phyloP scores from a whole-genome alignment of 192 early-diverging fungal genomes.

The Backusella luteola region DNA sequence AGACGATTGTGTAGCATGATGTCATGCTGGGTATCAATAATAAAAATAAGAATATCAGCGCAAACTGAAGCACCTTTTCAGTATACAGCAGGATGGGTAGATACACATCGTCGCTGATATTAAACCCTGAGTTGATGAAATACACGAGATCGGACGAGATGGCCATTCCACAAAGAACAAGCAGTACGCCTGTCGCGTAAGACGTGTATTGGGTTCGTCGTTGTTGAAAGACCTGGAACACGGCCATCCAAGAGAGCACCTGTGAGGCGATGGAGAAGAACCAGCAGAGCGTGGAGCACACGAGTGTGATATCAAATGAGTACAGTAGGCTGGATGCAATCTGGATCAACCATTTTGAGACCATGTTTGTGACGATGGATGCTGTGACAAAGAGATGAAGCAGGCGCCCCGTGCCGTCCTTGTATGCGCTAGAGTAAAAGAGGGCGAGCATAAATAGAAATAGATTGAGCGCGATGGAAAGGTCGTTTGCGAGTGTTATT shows the following conservation, averaged over 20 bases:
- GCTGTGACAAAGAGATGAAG: background rate
- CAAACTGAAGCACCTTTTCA: background rate
- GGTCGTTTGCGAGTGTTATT: background rate
- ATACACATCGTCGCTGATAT: background rate
- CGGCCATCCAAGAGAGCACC: background rate
- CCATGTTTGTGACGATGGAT: background rate
- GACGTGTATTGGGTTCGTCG: background rate
- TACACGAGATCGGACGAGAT: background rate
- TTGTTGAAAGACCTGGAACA: background rate
- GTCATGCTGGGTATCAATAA: background rate
- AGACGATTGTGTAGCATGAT: background rate
- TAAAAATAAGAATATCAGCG: background rate
- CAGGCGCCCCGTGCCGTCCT: background rate
- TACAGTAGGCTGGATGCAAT: background rate
- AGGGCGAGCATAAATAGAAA: background rate
- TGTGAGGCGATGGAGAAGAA: background rate
- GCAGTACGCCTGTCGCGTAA: background rate
- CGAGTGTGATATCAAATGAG: background rate
- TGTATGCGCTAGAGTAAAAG: background rate
- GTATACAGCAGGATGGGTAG: background rate
- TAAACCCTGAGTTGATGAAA: background rate
- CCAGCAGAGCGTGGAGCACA: background rate
- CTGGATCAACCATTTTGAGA: background rate
- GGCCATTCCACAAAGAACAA: background rate
- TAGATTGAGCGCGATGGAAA: background rate